These are phyloP conservation scores for Kuraishia cidri DNA, from an alignment of 805 yeast species.

Conservation along the genomic window DNA sequence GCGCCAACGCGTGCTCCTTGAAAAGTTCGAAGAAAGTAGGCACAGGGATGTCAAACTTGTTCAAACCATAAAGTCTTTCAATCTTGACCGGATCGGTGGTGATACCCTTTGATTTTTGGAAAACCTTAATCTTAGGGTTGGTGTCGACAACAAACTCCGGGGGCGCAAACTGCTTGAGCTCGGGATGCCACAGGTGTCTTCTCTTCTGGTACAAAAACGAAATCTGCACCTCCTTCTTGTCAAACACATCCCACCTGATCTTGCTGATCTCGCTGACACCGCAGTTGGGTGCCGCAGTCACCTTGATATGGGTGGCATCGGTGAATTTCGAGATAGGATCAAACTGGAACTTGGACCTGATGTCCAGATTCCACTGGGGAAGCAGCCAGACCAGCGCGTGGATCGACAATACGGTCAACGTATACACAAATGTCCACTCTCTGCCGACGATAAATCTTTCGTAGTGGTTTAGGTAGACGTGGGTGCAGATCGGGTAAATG, in stretches of 20 bases:
- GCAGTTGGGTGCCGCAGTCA: constrained; percentile 76
- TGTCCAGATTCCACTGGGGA: constrained; percentile 87
- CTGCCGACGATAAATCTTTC: constrained; percentile 78
- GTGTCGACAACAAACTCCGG: constrained; percentile 71
- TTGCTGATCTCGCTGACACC: constrained; percentile 78
- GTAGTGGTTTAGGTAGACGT: constrained; percentile 58
- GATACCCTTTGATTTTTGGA: constrained; percentile 37
- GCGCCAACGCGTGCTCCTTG: constrained; percentile 97
- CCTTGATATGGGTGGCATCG: constrained; percentile 64
- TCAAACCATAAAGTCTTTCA: constrained; percentile 65
- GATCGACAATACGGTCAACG: constrained; percentile 63
- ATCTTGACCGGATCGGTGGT: constrained; percentile 22
- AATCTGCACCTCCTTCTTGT: constrained; percentile 50
- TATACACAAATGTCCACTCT: constrained; percentile 93
- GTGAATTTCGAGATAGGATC: constrained; percentile 35
- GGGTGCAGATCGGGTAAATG: constrained; percentile 65
- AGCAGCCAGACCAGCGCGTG: constrained; percentile 75
- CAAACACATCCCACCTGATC: constrained; percentile 44
- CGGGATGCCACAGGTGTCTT: constrained; percentile 64
- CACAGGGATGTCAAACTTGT: constrained; percentile 89
- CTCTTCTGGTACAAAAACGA: constrained; percentile 89
- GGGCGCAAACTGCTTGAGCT: constrained; percentile 55
- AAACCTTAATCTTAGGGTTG: constrained; percentile 42
- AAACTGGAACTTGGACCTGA: constrained; percentile 67
- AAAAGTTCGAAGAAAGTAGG: constrained; percentile 88